Base-by-base conservation (phyloP, 2,329 filamentous ascomycete genomes). In the Esteya vermicola region DNA sequence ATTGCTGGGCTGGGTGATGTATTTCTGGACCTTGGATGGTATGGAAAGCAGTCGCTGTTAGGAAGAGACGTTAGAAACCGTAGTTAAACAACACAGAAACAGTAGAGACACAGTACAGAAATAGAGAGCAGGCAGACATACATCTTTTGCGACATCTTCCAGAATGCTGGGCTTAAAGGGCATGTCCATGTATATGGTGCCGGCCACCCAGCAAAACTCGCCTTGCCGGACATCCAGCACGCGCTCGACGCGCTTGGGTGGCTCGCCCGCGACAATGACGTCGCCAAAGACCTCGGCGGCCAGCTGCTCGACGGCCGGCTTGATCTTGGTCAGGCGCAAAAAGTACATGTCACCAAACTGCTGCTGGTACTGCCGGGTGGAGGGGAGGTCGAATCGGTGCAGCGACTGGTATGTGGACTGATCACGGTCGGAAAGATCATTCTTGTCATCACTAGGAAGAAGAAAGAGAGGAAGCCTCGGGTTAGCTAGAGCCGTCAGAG, bases 311-410 rank as follows among this genome's bases (percentile, higher is more conserved):
- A 93, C 82, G 1, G 75, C 71, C 9, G 86, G 83, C 61, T 89
- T 95, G 57, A 98, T 75, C 60, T 83, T 82, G 28, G 85, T 77
- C 20, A 98, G 71, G 12, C 91, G 82, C 50, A 95, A 58, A 56
- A 95, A 98, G 68, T 98, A 98, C 75, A 96, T 89, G 60, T 98
- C 91, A 46, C 82, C 85, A 71, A 84, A 98, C 62, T 98, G 91
- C 58, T 96, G 91, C 57, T 88, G 70, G 58, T 96, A 98, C 40
- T 86, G 81, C 45, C 71, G 71, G 43, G 71, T 64, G 52, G 71
- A 79, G 20, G 82, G 72, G 9, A 96, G 73, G 36, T 65, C 64
- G 58, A 86, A 96, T 8, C 78, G 81, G 40, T 76, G 63, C 22
- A 93, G 68, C 1, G 89, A 78, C 42, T 75, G 79, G 65, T 95